These are phyloP conservation scores for Ricinus communis DNA, from an alignment of 345 rosid species.

Conservation along the genomic window DNA sequence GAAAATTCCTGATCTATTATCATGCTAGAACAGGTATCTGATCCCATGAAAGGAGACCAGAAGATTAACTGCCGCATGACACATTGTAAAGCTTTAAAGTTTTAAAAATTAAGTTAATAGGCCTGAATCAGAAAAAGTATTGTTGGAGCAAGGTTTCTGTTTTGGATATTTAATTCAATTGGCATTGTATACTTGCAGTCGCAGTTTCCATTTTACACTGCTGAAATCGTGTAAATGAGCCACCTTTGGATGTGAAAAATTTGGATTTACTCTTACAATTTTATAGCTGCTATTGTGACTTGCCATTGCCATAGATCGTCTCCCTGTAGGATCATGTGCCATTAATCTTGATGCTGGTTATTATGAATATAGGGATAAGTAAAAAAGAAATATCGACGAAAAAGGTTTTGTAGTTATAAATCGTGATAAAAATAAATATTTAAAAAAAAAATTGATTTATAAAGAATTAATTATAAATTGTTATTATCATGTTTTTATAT, in stretches of 20 bases:
- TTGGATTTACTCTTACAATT: neutral
- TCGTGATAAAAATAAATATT: no score
- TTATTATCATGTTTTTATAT: no score
- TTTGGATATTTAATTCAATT: neutral
- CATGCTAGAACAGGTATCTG: neutral
- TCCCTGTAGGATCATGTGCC: no score
- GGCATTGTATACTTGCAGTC: neutral
- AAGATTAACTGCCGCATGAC: neutral
- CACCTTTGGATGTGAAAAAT: neutral
- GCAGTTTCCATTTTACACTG: neutral
- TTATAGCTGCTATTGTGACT: no score
- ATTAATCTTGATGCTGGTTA: no score
- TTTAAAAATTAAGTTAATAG: neutral
- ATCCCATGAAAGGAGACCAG: neutral
- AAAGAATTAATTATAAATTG: no score
- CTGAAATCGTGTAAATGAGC: conserved; percentile 1
- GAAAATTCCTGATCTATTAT: conserved; percentile 48
- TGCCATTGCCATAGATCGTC: no score
- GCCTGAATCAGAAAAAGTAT: neutral
- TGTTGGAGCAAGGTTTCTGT: neutral
- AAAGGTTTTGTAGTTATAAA: no score
- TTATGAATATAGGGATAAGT: no score
- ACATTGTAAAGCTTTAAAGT: neutral
- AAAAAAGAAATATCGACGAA: no score
- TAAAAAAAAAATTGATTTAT: no score